These are phyloP conservation scores for Elsinoe australis DNA, from an alignment of 2,329 filamentous ascomycete genomes.

Conservation along the genomic window DNA sequence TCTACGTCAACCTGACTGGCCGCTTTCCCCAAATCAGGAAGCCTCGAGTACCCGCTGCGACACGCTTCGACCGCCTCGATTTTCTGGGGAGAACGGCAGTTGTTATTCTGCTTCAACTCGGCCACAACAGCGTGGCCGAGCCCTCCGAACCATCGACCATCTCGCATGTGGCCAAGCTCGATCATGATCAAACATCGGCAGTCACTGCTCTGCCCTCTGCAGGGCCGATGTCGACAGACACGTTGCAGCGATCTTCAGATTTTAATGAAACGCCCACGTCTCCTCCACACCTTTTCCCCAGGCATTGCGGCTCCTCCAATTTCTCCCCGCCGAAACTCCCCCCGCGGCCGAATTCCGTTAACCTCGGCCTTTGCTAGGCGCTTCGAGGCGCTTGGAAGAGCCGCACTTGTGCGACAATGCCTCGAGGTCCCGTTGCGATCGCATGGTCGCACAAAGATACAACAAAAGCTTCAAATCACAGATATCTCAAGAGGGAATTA, in stretches of 20 bases:
- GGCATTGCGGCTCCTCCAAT: background rate
- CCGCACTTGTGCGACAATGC: too few relatives aligned
- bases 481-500: too few relatives aligned
- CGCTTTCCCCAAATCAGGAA: too few relatives aligned
- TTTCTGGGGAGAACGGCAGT: background rate
- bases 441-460: too few relatives aligned
- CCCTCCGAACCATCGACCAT: too few relatives aligned
- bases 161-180: background rate
- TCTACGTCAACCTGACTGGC: slow-evolving; percentile 4
- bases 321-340: too few relatives aligned
- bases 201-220: background rate
- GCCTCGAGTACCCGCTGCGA: too few relatives aligned
- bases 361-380: background rate
- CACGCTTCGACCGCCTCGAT: background rate
- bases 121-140: too few relatives aligned
- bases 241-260: background rate
- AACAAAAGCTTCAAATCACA: too few relatives aligned
- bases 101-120: too few relatives aligned
- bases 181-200: background rate
- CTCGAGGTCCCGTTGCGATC: too few relatives aligned
- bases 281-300: background rate
- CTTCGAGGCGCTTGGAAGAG: too few relatives aligned
- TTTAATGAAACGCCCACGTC: background rate
- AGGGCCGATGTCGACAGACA: slow-evolving; percentile 1
- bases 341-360: background rate